Base-by-base conservation (phyloP, 2,329 filamentous ascomycete species). In the Aspergillus sp. region DNA sequence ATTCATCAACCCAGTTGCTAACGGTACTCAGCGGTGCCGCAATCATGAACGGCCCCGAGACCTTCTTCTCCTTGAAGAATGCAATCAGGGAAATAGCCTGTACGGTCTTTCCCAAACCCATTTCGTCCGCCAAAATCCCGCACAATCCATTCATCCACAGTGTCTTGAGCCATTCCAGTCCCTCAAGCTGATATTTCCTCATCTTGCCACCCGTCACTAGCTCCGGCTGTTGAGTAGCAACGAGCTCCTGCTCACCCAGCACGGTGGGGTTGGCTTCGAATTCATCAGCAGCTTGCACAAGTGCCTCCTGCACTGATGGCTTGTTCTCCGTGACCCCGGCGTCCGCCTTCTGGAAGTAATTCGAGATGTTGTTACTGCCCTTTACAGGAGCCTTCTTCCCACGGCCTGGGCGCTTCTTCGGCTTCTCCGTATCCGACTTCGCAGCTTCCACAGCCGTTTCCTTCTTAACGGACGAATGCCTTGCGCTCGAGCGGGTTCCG, bases 1-100 rank as follows among this genome's bases (percentile, higher is more conserved):
- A 96, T 61, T 98, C 93, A 38, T 93, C 87, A 38, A 95, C 84
- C 93, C 93, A 98, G 63, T 97, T 98, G 35, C 86, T 90, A 0
- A 96, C 78, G 0, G 93, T 97, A 61, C 90, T 96, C 3, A 97
- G 70, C 0, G 93, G 93, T 0, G 90, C 90, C 5, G 93, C 85
- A 46, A 98, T 89, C 19, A 98, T 70, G 61, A 96, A 95, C 0
- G 93, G 93, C 0, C 93, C 93, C 2, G 93, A 90, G 5, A 84
- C 79, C 43, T 91, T 88, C 56, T 91, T 85, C 60, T 97, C 90
- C 55, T 91, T 83, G 12, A 97, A 74, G 51, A 95, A 83, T 0
- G 91, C 91, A 35, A 95, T 84, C 53, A 95, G 78, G 0, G 89
- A 84, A 35, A 96, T 95, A 0, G 89, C 90, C 62, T 96, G 90